Base-by-base conservation (phyloP, 179 eudicot species). In the Actinidia chinensis region DNA sequence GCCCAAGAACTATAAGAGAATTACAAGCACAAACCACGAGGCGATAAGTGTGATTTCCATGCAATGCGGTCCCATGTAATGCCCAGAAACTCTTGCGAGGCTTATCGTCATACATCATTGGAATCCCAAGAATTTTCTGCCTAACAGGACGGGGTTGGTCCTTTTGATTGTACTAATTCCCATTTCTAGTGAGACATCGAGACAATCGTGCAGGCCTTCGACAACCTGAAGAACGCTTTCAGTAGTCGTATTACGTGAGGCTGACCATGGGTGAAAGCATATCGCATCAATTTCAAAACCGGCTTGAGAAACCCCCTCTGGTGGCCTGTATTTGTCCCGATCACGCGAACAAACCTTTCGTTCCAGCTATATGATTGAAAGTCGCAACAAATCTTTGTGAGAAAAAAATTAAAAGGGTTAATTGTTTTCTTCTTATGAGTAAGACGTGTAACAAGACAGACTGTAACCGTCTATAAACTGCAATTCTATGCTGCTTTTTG, bases 381-480 rank as follows among this genome's bases (percentile, higher is more conserved):
- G 69, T 25, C 61, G 44, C 10, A 59, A 71, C 5, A 11, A 52
- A 66, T 58, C 20, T 48, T 48, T 18, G 14, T 25, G 6, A 40
- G n/a, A 50, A 46, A 58, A 52, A 9, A 65, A 52, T n/a, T 6
- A 14, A 1, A 43, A 55, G 23, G 46, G 51, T 4, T 51, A 14
- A 13, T 25, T 22, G 14, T n/a, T n/a, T n/a, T n/a, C n/a, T n/a
- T n/a, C n/a, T n/a, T n/a, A n/a, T n/a, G n/a, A 25, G 66, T 40
- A 23, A 43, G 28, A 54, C 44, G 15, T 17, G 8, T 87, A n/a
- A n/a, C n/a, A n/a, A n/a, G n/a, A n/a, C n/a, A n/a, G n/a, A n/a
- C n/a, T n/a, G n/a, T n/a, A n/a, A 93, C 98, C 97, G 58, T 92
- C 95, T 15, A 92, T 93, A 86, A 92, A 92, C 68, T 88, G 91